Base-by-base conservation (phyloP, 805 yeast genomes). In the Lipomyces yamanashiensis region DNA sequence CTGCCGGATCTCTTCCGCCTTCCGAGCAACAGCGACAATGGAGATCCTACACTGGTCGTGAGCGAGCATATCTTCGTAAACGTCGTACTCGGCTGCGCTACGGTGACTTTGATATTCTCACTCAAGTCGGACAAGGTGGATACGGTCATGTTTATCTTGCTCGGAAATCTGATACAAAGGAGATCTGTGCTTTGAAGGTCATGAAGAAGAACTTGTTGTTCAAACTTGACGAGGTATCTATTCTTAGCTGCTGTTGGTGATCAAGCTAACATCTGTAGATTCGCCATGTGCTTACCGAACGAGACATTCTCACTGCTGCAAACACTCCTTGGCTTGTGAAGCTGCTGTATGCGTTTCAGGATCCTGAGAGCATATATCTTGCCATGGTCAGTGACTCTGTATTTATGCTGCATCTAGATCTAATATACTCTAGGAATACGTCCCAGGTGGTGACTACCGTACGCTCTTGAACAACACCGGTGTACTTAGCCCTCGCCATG, bases 91-190 rank as follows among this genome's bases (percentile, higher is more conserved):
- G 91, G 76, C 96, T 98, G 41, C 90, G 88, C 74, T 95, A 92
- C 74, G 92, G 92, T 71, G 99, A 95, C 76, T 95, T 95, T 74
- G 96, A 92, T 74, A 90, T 93, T 81, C 88, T 95, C 69, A 95
- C 99, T 0, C 99, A 95, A 79, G 98, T 95, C 39, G 99, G 99
- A 13, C 99, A 95, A 79, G 99, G 99, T 73, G 99, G 99, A 2
- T 95, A 95, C 74, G 99, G 99, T 28, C 98, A 95, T 77, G 99
- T 95, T n/a, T 95, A 90, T 72, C 79, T 95, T 67, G 98, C 99
- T 0, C 84, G 92, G 70, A 95, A 95, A 80, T 87, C 87, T 70
- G 99, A 95, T 73, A 92, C 98, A 0, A 85, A 87, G 67, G 99
- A 95, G 77, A 88, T 95, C 53, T 93, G 97, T 77, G 99, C 99